Percentiles rank a stretch among this genome's conserved stretches.
These are phyloP conservation scores for Boletus coccyginus DNA, from an alignment of 768 basidiomycete species.

Conservation along the genomic window DNA sequence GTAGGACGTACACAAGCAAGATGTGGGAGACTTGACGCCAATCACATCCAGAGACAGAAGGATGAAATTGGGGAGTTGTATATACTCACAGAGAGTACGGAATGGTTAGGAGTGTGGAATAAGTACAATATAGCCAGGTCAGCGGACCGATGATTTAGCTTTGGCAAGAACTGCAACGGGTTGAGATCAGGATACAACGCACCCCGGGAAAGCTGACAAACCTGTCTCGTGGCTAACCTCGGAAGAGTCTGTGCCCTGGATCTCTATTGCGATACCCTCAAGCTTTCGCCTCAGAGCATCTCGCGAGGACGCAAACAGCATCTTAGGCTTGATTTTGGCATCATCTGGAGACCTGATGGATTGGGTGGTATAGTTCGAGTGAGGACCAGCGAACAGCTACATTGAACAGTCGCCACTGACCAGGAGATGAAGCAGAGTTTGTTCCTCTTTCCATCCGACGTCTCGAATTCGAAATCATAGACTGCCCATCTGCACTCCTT, in stretches of 20 bases:
- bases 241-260: conserved; percentile 77
- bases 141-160: conserved; percentile 9
- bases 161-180: conserved; percentile 16
- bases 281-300: conserved; percentile 73
- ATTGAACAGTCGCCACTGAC: conserved; percentile 48
- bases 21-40: not conserved
- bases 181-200: conserved; percentile 3
- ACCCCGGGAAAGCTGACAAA: conserved; percentile 33
- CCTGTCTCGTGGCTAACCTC: conserved; percentile 74
- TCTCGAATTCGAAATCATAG: conserved; percentile 86
- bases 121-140: conserved; percentile 13
- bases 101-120: not conserved
- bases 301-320: conserved; percentile 91
- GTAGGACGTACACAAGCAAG: conserved; percentile 1
- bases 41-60: not conserved
- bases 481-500: conserved; percentile 80
- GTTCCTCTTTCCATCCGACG: conserved; percentile 67
- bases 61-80: conserved; percentile 1
- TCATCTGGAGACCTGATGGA: conserved; percentile 79
- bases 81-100: conserved; percentile 15
- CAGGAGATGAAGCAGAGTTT: conserved; percentile 87
- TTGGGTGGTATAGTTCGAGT: not conserved
- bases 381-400: not conserved
- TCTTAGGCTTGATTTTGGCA: conserved; percentile 87
- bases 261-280: conserved; percentile 76